Evolutionary conservation across 768 basidiomycete species (phyloP).

Genomic region (Boletales sp.): DNA sequence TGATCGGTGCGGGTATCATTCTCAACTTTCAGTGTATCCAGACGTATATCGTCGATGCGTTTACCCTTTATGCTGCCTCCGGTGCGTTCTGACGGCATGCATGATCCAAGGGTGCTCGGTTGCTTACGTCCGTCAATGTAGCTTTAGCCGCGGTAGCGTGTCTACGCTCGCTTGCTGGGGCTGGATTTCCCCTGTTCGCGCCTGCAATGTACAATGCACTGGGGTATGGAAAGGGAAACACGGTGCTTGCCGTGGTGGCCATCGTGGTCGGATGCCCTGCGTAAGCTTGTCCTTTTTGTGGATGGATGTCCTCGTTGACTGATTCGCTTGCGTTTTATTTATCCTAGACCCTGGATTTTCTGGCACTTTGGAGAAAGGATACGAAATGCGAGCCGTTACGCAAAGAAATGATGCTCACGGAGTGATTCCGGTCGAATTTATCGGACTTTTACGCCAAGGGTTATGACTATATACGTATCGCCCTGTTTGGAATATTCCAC

Average conservation of each 20-base stretch:
- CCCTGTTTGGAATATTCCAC: too few species aligned
- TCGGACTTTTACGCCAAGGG: too few species aligned
- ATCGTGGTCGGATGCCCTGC: slow-evolving; percentile 61
- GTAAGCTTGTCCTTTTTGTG: slow-evolving; percentile 13
- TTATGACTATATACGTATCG: too few species aligned
- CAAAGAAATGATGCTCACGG: slow-evolving; percentile 8
- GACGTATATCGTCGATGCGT: slow-evolving; percentile 65
- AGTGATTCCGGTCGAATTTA: too few species aligned
- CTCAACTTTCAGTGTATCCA: slow-evolving; percentile 60
- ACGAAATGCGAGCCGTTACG: slow-evolving; percentile 45
- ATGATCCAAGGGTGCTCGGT: neutral
- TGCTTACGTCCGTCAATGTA: slow-evolving; percentile 12
- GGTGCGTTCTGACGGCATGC: slow-evolving; percentile 34
- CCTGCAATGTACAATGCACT: slow-evolving; percentile 61
- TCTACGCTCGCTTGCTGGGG: slow-evolving; percentile 65
- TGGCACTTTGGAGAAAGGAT: slow-evolving; percentile 49
- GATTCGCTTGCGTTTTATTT: slow-evolving; percentile 26
- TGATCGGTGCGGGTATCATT: slow-evolving; percentile 56
- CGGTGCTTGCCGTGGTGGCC: slow-evolving; percentile 56
- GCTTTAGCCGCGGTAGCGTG: slow-evolving; percentile 64
- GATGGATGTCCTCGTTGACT: slow-evolving; percentile 9
- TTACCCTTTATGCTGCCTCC: slow-evolving; percentile 65
- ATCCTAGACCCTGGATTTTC: slow-evolving; percentile 37
- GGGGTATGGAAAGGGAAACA: slow-evolving; percentile 68
- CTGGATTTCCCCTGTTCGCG: slow-evolving; percentile 76